Base-by-base conservation (phyloP, 495 filamentous ascomycete species). In the Penicillium crystallinum region DNA sequence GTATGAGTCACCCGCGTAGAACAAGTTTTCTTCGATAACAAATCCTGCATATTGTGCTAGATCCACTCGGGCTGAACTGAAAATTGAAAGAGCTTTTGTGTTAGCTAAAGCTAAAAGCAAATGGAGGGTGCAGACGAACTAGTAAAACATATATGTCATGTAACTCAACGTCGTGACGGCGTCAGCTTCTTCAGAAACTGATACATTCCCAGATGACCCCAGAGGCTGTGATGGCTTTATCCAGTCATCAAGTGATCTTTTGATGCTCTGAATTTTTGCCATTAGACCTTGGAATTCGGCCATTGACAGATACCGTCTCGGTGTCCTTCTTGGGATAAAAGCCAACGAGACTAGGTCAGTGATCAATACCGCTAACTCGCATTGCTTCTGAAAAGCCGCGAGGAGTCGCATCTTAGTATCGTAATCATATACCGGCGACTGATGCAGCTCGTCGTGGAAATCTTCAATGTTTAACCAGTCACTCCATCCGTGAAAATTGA, bases 71-170 rank as follows among this genome's bases (percentile, higher is more conserved):
- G 68, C 68, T 3, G 62, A 54, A 22, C 65, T 68, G 42, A 6
- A 30, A 19, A 21, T 27, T 3, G 23, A 7, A 27, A 7, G 11
- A 23, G 10, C 14, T 1, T n/a, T 21, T 22, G 22, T 19, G 10
- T 21, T 31, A 10, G 9, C 2, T 19, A 3, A 31, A 9, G 14
- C 11, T 3, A 3, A 5, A 2, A 21, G 11, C 8, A 17, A 18
- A 15, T 29, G 12, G 2, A 6, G n/a, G 7, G 23, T 3, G 23
- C 3, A 27, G 2, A 38, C 72, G 57, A 64, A 79, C 76, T 74
- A 67, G 49, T 77, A 79, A 38, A 75, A 76, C 73, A 78, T 79
- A 39, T 71, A 75, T 42, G 76, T 76, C 39, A 77, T 52, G 29
- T 74, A 74, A 6, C 65, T 69, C 44, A 77, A 70, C 14, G 70